Evolutionary conservation across 2,329 filamentous ascomycete genomes (phyloP).

Genomic region (Chalara sp.): DNA sequence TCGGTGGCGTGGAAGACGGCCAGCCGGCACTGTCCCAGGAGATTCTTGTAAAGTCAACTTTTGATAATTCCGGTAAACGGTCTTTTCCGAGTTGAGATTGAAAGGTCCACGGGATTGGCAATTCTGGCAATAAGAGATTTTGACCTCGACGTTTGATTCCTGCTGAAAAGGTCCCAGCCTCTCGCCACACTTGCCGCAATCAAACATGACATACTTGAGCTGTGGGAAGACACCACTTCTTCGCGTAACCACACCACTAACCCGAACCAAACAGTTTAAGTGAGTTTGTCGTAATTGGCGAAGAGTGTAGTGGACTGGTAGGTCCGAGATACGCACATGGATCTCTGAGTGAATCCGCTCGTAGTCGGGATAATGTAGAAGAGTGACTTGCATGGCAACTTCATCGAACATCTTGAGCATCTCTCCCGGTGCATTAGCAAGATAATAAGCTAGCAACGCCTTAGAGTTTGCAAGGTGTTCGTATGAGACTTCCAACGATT

Average conservation of each 20-base stretch:
- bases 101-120: slow-evolving; percentile 95
- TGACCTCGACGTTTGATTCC: slow-evolving; percentile 93
- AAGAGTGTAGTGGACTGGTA: slow-evolving; percentile 91
- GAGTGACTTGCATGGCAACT: slow-evolving; percentile 91
- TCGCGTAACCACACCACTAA: slow-evolving; percentile 91
- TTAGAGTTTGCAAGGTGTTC: slow-evolving; percentile 86
- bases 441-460: slow-evolving; percentile 89
- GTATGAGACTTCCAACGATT: slow-evolving; percentile 93
- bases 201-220: slow-evolving; percentile 97
- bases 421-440: slow-evolving; percentile 92
- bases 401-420: slow-evolving; percentile 95
- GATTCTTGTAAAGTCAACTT: slow-evolving; percentile 96
- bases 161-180: slow-evolving; percentile 96
- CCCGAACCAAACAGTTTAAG: slow-evolving; percentile 89
- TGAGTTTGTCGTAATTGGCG: slow-evolving; percentile 93
- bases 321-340: slow-evolving; percentile 90
- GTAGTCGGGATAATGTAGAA: slow-evolving; percentile 95
- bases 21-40: slow-evolving; percentile 91
- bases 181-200: slow-evolving; percentile 87
- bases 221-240: slow-evolving; percentile 95
- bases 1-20: slow-evolving; percentile 83
- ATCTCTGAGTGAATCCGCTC: slow-evolving; percentile 97
- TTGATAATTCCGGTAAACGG: slow-evolving; percentile 97
- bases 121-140: slow-evolving; percentile 91
- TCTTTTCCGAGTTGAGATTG: slow-evolving; percentile 93